phyloP scores from a whole-genome alignment of 805 yeast genomes.

The Alloascoidea africana region DNA sequence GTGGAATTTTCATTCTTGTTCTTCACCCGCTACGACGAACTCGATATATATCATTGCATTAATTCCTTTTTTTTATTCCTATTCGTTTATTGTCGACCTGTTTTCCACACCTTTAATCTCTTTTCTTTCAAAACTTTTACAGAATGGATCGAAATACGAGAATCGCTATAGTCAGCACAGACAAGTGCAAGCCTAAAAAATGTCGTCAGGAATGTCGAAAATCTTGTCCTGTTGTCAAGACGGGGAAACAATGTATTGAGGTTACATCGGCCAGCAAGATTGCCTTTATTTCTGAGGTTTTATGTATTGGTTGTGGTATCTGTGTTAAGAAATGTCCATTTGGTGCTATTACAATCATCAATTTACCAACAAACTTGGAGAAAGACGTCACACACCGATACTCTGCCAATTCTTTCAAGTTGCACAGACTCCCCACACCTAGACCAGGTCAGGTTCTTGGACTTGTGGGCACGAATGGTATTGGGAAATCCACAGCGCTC shows the following conservation, averaged over 20 bases:
- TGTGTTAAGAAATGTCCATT: conserved; percentile 98
- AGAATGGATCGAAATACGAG: no score
- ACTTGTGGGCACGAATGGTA: conserved; percentile 97
- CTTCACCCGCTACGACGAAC: no score
- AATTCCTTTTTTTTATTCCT: no score
- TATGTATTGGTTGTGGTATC: conserved; percentile 99
- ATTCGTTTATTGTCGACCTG: no score
- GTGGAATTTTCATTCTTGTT: no score
- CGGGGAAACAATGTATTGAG: conserved; percentile 96
- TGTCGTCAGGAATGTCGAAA: conserved; percentile 98
- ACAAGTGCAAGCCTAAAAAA: conserved; percentile 95
- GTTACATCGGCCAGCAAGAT: conserved; percentile 83
- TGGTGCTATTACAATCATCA: conserved; percentile 91
- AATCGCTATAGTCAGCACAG: conserved; percentile 91
- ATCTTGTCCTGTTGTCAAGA: conserved; percentile 94
- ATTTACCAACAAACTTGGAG: conserved; percentile 90
- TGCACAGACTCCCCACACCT: conserved; percentile 95
- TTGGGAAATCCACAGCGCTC: conserved; percentile 94
- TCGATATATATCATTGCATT: no score
- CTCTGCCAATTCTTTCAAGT: conserved; percentile 93
- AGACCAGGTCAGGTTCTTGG: conserved; percentile 98
- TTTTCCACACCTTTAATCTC: no score
- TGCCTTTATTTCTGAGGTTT: conserved; percentile 84
- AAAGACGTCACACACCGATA: conserved; percentile 91
- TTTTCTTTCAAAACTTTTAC: no score